These are phyloP conservation scores for Insectozyma bohioensis DNA, from an alignment of 1,139 yeast species.

Conservation along the genomic window DNA sequence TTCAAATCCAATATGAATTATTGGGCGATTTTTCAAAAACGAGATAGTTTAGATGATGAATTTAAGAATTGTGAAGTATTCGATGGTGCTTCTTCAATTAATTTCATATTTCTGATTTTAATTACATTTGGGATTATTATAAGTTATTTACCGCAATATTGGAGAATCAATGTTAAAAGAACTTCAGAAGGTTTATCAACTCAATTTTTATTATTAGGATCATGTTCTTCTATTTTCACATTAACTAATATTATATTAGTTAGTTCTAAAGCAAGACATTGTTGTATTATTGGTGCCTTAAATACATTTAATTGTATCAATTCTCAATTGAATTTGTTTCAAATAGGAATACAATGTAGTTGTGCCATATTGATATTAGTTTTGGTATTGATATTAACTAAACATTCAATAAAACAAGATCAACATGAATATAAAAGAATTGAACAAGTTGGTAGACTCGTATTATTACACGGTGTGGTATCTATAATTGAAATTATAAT, in stretches of 20 bases:
- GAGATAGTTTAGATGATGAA: constrained; percentile 3
- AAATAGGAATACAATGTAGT: constrained; percentile 65
- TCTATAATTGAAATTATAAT: constrained; percentile 35
- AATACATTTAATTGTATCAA: constrained; percentile 61
- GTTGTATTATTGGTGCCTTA: constrained; percentile 47
- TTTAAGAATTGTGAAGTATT: constrained; percentile 35
- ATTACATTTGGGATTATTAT: constrained; percentile 67
- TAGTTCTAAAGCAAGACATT: constrained; percentile 52
- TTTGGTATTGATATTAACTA: constrained; percentile 51
- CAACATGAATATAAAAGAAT: constrained; percentile 45
- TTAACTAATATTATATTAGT: constrained; percentile 66
- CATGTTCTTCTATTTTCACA: constrained; percentile 70
- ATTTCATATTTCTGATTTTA: constrained; percentile 48
- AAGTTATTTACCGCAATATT: constrained; percentile 80
- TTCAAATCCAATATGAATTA: too few species aligned
- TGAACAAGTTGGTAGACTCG: constrained; percentile 39
- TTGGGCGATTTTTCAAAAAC: too few species aligned
- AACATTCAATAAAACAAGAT: constrained; percentile 46
- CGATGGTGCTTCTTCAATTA: constrained; percentile 45
- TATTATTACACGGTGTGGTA: constrained; percentile 32
- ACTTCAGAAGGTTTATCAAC: constrained; percentile 83
- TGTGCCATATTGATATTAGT: constrained; percentile 64
- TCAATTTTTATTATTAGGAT: constrained; percentile 68
- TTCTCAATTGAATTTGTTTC: constrained; percentile 68
- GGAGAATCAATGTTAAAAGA: constrained; percentile 54